Conservation (phyloP, 2,329 filamentous ascomycete species). For the Cryoendolithus antarcticus region DNA sequence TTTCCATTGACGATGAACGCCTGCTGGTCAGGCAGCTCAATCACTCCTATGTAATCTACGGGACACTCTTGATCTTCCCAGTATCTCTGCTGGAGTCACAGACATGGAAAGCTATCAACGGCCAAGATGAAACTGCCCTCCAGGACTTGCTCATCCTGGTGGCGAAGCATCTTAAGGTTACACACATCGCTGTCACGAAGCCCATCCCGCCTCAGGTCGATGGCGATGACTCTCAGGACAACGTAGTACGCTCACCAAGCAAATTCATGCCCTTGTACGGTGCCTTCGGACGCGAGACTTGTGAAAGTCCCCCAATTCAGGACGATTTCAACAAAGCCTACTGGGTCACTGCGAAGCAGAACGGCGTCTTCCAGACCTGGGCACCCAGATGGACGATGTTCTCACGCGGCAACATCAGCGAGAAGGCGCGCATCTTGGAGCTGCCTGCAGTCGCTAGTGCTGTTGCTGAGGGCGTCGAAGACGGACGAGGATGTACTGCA, state of each 20-base stretch:
- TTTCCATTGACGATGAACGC: too few relatives aligned
- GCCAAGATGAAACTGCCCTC: slow-evolving; percentile 19
- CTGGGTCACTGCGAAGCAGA: slow-evolving; percentile 67
- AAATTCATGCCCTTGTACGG: slow-evolving; percentile 60
- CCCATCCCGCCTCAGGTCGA: slow-evolving; percentile 34
- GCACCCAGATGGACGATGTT: slow-evolving; percentile 91
- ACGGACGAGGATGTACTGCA: slow-evolving; percentile 19
- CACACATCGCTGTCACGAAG: slow-evolving; percentile 47
- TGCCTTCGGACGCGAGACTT: slow-evolving; percentile 51
- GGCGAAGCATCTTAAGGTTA: slow-evolving; percentile 31
- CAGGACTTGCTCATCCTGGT: slow-evolving; percentile 32
- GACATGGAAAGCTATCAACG: slow-evolving; percentile 24
- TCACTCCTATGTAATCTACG: slow-evolving; percentile 42
- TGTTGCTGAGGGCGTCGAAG: slow-evolving; percentile 21
- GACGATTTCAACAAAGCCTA: slow-evolving; percentile 55
- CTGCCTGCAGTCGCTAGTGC: slow-evolving; percentile 23
- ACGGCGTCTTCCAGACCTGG: slow-evolving; percentile 71
- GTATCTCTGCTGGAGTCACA: slow-evolving; percentile 29
- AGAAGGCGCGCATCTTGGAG: slow-evolving; percentile 64
- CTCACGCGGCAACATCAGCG: slow-evolving; percentile 75
- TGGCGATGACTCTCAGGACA: slow-evolving; percentile 36
- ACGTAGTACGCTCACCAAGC: slow-evolving; percentile 61
- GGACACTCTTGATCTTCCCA: slow-evolving; percentile 45
- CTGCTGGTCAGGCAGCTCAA: neutral
- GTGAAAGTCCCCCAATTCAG: slow-evolving; percentile 15